A percentile compares a stretch with the other conserved stretches of the same genome.
Conservation (phyloP, 192 early-diverging fungal species). For the Linderina pennispora region DNA sequence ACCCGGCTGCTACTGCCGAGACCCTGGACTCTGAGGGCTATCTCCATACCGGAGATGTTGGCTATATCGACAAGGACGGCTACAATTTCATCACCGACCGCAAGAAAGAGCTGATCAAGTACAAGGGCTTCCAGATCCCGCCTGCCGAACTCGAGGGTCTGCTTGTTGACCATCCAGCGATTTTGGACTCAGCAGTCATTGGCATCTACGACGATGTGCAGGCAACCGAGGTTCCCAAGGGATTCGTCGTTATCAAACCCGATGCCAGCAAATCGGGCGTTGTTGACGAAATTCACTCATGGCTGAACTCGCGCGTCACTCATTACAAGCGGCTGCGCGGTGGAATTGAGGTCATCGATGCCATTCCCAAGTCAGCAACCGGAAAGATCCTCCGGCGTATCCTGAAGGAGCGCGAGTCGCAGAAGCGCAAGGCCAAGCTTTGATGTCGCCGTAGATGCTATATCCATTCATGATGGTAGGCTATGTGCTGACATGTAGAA, state of each 20-base stretch:
- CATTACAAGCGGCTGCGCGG: neutral
- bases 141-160: slow-evolving; percentile 74
- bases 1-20: slow-evolving; percentile 56
- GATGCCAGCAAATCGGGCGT: neutral
- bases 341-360: neutral
- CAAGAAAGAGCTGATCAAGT: slow-evolving; percentile 80
- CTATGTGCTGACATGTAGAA: too few species aligned
- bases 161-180: slow-evolving; percentile 51
- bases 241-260: neutral
- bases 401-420: too few species aligned
- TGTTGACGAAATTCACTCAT: neutral
- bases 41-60: slow-evolving; percentile 72
- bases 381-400: neutral
- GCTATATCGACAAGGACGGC: slow-evolving; percentile 50
- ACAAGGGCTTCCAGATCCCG: slow-evolving; percentile 65
- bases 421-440: too few species aligned
- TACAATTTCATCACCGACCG: slow-evolving; percentile 54
- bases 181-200: slow-evolving; percentile 57
- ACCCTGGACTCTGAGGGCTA: slow-evolving; percentile 63
- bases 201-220: slow-evolving; percentile 46
- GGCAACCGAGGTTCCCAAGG: slow-evolving; percentile 20
- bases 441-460: too few species aligned
- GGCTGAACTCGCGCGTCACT: neutral
- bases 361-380: neutral
- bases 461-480: too few species aligned